phyloP scores from a whole-genome alignment of 345 rosid species.

The Sonneratia alba region DNA sequence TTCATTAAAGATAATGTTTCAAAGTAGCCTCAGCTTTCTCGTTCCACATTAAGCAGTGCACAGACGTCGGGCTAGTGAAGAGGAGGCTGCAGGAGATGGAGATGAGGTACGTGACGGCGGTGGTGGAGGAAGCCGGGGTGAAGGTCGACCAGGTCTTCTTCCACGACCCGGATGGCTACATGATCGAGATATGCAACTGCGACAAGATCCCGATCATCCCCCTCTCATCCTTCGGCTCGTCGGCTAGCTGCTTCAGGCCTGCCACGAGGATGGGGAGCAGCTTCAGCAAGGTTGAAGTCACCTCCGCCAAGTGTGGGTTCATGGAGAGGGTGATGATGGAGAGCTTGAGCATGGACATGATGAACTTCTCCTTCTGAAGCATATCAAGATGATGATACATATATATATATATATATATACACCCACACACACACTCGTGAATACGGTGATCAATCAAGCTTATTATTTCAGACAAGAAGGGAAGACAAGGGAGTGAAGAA shows the following conservation, averaged over 20 bases:
- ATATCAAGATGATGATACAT: too few species aligned
- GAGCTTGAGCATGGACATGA: constrained; percentile 20
- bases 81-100: constrained; percentile 25
- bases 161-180: constrained; percentile 39
- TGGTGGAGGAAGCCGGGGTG: constrained; percentile 30
- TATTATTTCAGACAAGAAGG: not conserved
- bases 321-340: constrained; percentile 21
- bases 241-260: not conserved
- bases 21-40: not conserved
- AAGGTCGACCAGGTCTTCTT: constrained; percentile 34
- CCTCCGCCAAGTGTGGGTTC: constrained; percentile 8
- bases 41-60: constrained; percentile 13
- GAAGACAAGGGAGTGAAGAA: not conserved
- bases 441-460: not conserved
- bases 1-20: too few species aligned
- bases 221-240: constrained; percentile 4
- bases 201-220: constrained; percentile 33
- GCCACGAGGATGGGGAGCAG: constrained; percentile 1
- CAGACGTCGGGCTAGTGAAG: constrained; percentile 31
- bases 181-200: constrained; percentile 37
- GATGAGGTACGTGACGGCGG: constrained; percentile 19
- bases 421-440: too few species aligned
- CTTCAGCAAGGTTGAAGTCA: not conserved
- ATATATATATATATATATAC: too few species aligned
- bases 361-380: constrained; percentile 14